Base-by-base conservation (phyloP, 2,329 filamentous ascomycete species). In the Ploettnerulaceae sp. region DNA sequence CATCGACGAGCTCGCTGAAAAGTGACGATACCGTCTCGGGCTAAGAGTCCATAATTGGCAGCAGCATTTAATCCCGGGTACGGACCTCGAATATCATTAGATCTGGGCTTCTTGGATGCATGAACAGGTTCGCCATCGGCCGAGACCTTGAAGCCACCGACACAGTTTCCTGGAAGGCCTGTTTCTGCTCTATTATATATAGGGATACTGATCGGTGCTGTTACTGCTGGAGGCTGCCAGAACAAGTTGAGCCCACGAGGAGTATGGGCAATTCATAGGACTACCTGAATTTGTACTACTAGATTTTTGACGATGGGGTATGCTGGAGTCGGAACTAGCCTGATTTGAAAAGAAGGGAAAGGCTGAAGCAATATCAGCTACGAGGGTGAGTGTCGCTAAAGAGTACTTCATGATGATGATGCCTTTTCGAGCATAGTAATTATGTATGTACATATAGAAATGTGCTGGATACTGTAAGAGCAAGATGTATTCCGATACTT, bases 161-260 rank as follows among this genome's bases (percentile, higher is more conserved):
- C 62, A 1, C 64, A 65, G 6, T 62, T 68, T 2, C 70, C 70
- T n/a, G 61, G 64, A 7, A 56, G 11, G 34, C 70, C 70, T 42
- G 71, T 66, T 48, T 64, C 64, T 3, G 71, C 69, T 17, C 63
- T 63, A 32, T 67, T 68, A 55, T 73, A 72, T n/a, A n/a, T n/a
- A n/a, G n/a, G 66, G 68, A 41, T 60, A 70, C 43, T 63, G 40
- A 11, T 51, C 36, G 7, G 59, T 64, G 45, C 66, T 60, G 0
- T 64, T 61, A n/a, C n/a, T n/a, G n/a, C n/a, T n/a, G n/a, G n/a
- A n/a, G 9, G 60, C 61, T 5, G 67, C 68, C 26, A 62, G 58
- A 12, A 61, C 53, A 49, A 70, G 68, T 39, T 68, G 60, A 5
- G n/a, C 26, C 7, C 14, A 18, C 5, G 63, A 32, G 42, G 70